These are phyloP conservation scores for Fusarium chaquense DNA, from an alignment of 2,329 filamentous ascomycete genomes.

Conservation along the genomic window DNA sequence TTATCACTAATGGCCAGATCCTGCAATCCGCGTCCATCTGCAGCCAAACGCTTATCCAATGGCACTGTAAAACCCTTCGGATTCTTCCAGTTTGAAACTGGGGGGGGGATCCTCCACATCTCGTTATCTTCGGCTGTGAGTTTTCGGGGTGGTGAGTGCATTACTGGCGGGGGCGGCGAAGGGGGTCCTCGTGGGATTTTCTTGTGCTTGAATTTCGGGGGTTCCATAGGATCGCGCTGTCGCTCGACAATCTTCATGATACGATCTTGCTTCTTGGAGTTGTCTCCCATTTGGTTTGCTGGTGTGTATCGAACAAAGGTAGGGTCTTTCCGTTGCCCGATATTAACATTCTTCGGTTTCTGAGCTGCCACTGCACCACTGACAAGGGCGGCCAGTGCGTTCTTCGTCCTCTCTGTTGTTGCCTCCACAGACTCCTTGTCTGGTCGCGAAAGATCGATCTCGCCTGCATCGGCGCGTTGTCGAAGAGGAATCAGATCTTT, in stretches of 20 bases:
- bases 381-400: slow-evolving; percentile 84
- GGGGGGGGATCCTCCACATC: slow-evolving; percentile 88
- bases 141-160: slow-evolving; percentile 95
- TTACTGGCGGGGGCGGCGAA: slow-evolving; percentile 90
- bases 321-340: slow-evolving; percentile 82
- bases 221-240: slow-evolving; percentile 94
- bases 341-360: slow-evolving; percentile 94
- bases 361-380: slow-evolving; percentile 89
- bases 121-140: slow-evolving; percentile 97
- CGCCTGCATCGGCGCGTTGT: slow-evolving; percentile 91
- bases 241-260: slow-evolving; percentile 99
- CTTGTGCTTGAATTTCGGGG: slow-evolving; percentile 98
- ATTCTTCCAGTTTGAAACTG: slow-evolving; percentile 99
- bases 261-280: slow-evolving; percentile 88
- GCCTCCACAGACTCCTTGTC: slow-evolving; percentile 85
- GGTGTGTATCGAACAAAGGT: slow-evolving; percentile 97
- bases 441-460: slow-evolving; percentile 87
- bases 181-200: slow-evolving; percentile 95
- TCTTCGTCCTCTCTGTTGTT: slow-evolving; percentile 88
- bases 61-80: slow-evolving; percentile 98
- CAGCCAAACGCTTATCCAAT: slow-evolving; percentile 92
- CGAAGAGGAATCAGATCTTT: slow-evolving; percentile 95
- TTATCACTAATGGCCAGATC: slow-evolving; percentile 98
- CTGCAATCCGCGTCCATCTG: slow-evolving; percentile 90
- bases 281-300: slow-evolving; percentile 93